Evolutionary conservation across 2,329 filamentous ascomycete genomes (phyloP).

Genomic region (Phyllosticta paracitricarpa): DNA sequence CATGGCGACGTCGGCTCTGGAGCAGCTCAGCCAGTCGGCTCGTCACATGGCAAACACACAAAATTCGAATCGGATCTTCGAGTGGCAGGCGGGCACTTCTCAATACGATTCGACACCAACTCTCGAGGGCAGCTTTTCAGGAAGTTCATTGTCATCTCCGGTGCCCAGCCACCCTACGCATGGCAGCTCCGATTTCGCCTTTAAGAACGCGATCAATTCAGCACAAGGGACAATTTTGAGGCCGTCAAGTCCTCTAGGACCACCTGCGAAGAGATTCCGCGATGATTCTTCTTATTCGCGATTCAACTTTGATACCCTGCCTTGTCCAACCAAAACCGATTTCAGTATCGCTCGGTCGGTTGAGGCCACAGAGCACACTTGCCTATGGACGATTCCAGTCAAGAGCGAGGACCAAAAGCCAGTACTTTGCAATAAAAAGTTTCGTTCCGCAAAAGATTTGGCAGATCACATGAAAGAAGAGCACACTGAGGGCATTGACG

Average conservation of each 20-base stretch:
- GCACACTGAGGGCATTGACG: conserved; percentile 4
- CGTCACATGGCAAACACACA: neutral
- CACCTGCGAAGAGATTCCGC: neutral
- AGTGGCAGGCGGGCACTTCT: neutral
- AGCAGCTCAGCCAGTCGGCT: conserved; percentile 5
- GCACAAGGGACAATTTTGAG: neutral
- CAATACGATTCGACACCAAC: neutral
- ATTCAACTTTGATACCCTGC: neutral
- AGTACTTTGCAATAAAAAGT: conserved; percentile 7
- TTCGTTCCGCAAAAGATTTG: conserved; percentile 4
- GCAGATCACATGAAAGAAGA: conserved; percentile 10
- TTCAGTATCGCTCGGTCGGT: conserved; percentile 1
- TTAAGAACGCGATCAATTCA: neutral
- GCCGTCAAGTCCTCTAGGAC: neutral
- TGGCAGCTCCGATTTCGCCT: neutral
- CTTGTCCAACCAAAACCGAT: neutral
- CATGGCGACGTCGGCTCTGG: conserved; percentile 2
- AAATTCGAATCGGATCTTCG: neutral
- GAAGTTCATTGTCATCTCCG: neutral
- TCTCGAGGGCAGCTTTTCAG: neutral
- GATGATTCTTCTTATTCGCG: neutral
- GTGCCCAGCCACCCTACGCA: neutral
- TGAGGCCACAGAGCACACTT: neutral
- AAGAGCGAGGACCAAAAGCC: neutral
- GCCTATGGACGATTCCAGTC: neutral